Evolutionary conservation across 2,329 filamentous ascomycete species (phyloP).

Genomic region (Xylaria sp.): DNA sequence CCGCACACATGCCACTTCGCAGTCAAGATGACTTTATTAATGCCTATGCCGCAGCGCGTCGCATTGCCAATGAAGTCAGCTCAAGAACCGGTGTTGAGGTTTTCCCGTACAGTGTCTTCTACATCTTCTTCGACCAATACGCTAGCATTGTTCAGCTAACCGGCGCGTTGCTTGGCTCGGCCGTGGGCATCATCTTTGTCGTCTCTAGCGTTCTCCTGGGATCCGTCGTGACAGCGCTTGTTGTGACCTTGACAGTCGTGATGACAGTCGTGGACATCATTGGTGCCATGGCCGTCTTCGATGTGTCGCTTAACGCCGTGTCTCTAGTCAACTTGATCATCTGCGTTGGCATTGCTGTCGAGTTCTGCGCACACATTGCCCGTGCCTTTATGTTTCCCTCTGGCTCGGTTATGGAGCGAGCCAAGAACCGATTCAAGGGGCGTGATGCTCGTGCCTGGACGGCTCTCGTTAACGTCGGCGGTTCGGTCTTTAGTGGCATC

Average conservation of each 20-base stretch:
- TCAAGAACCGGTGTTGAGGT: slow-evolving; percentile 79
- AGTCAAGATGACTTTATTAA: slow-evolving; percentile 93
- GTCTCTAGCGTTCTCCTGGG: slow-evolving; percentile 85
- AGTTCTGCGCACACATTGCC: slow-evolving; percentile 97
- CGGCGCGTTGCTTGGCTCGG: slow-evolving; percentile 80
- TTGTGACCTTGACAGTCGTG: slow-evolving; percentile 85
- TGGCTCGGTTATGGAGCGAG: slow-evolving; percentile 80
- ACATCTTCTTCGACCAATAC: slow-evolving; percentile 99
- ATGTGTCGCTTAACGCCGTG: slow-evolving; percentile 92
- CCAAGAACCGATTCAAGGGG: slow-evolving; percentile 79
- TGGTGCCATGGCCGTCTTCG: slow-evolving; percentile 89
- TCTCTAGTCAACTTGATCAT: slow-evolving; percentile 97
- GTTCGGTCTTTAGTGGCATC: slow-evolving; percentile 94
- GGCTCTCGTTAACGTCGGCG: slow-evolving; percentile 92
- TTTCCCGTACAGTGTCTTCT: slow-evolving; percentile 97
- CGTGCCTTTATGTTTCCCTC: slow-evolving; percentile 96
- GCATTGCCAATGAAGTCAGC: slow-evolving; percentile 82
- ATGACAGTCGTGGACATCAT: slow-evolving; percentile 97
- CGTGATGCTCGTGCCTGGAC: slow-evolving; percentile 91
- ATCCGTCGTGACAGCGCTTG: slow-evolving; percentile 80
- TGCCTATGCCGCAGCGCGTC: slow-evolving; percentile 87
- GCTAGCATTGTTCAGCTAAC: slow-evolving; percentile 84
- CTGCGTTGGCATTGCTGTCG: slow-evolving; percentile 93
- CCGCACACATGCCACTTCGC: slow-evolving; percentile 84
- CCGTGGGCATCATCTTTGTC: slow-evolving; percentile 84